Conservation (phyloP, 805 yeast species). For the Candida namnaoensis region DNA sequence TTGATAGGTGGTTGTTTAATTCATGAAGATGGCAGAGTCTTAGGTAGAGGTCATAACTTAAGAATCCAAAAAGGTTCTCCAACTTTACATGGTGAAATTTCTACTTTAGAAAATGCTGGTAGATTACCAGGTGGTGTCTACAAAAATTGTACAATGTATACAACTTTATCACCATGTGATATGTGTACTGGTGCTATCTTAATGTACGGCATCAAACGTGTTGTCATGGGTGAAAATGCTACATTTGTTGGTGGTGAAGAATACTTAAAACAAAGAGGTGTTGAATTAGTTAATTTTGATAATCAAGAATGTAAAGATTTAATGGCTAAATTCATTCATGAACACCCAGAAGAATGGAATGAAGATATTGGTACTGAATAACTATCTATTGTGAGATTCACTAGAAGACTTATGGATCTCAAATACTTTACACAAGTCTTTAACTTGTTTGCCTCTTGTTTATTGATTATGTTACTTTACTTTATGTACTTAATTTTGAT, state of each 20-base stretch:
- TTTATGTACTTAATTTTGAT: no score
- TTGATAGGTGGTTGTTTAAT: conserved; percentile 72
- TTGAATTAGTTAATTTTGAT: conserved; percentile 58
- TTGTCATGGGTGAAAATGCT: conserved; percentile 83
- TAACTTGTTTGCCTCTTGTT: no score
- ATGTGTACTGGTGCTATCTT: conserved; percentile 95
- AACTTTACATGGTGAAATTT: conserved; percentile 86
- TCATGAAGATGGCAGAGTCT: conserved; percentile 64
- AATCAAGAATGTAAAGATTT: conserved; percentile 56
- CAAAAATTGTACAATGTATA: conserved; percentile 82
- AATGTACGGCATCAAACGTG: conserved; percentile 79
- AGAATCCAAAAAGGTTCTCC: conserved; percentile 81
- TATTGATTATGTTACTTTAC: no score
- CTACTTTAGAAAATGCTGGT: conserved; percentile 86
- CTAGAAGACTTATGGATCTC: no score
- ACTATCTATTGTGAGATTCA: no score
- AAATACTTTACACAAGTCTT: no score
- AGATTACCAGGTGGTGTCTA: conserved; percentile 73
- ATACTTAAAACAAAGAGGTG: conserved; percentile 55
- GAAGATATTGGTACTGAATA: conserved; percentile 62
- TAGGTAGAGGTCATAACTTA: conserved; percentile 88
- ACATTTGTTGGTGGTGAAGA: conserved; percentile 83
- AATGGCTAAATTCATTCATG: conserved; percentile 72
- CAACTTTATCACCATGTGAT: conserved; percentile 86
- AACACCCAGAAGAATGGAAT: conserved; percentile 71